Percentiles rank a stretch among this genome's conserved stretches.
Conservation (phyloP, 257 asterid genomes). For the Leptodermis oblonga region DNA sequence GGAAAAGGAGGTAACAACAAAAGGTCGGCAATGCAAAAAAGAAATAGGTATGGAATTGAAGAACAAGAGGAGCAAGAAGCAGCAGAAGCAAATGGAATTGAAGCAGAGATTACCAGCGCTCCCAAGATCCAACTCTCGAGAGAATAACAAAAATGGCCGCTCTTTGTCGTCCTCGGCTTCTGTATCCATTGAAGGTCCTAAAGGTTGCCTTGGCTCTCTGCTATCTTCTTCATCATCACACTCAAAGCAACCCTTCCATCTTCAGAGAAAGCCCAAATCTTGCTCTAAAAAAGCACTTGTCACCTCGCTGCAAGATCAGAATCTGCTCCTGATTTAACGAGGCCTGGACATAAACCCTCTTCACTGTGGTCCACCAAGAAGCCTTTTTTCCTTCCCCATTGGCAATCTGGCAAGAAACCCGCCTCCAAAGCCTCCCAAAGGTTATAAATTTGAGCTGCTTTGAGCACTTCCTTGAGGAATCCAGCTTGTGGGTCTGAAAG, state of each 20-base stretch:
- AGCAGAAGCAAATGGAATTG: too few species aligned
- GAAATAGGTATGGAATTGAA: too few species aligned
- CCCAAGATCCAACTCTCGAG: too few species aligned
- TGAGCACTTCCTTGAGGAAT: constrained; percentile 19
- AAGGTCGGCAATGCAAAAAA: too few species aligned
- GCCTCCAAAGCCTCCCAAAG: constrained; percentile 22
- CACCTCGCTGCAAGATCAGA: constrained; percentile 10
- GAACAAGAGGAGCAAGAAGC: too few species aligned
- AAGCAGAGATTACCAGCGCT: too few species aligned
- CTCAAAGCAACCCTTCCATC: constrained; percentile 12
- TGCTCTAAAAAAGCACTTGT: neutral
- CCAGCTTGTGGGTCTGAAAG: constrained; percentile 24
- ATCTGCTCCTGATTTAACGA: constrained; percentile 25
- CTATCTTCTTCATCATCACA: constrained; percentile 16
- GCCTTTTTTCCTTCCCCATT: constrained; percentile 15
- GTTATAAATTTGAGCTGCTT: constrained; percentile 29
- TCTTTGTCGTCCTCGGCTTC: too few species aligned
- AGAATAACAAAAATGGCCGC: too few species aligned
- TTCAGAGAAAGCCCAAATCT: constrained; percentile 19
- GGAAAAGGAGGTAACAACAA: too few species aligned
- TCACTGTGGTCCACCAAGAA: constrained; percentile 29
- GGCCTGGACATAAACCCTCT: constrained; percentile 35
- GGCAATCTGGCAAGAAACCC: constrained; percentile 27
- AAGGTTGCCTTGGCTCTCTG: constrained; percentile 23
- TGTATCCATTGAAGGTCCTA: too few species aligned